These are phyloP conservation scores for Polygonum maritimum DNA, from an alignment of 148 eudicot genomes.

Conservation along the genomic window DNA sequence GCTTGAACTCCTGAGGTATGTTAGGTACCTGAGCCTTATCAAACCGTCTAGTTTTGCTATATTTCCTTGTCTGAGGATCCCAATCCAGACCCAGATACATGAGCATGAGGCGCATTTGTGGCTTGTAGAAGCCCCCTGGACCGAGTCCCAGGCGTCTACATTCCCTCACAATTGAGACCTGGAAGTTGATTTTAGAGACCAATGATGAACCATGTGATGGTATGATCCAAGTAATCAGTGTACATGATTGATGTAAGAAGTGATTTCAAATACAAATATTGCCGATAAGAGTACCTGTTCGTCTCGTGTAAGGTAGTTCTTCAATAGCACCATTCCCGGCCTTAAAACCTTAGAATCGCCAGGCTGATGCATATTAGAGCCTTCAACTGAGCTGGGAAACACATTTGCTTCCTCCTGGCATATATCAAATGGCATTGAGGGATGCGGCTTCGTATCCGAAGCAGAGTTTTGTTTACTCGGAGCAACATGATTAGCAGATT, in stretches of 20 bases:
- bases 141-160: constrained; percentile 47
- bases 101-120: constrained; percentile 48
- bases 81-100: constrained; percentile 68
- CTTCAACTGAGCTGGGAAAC: neutral
- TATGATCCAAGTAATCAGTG: no score
- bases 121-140: constrained; percentile 62
- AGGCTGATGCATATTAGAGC: neutral
- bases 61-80: constrained; percentile 48
- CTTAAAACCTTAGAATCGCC: constrained; percentile 21
- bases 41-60: constrained; percentile 19
- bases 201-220: no score
- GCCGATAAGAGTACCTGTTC: constrained; percentile 34
- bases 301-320: constrained; percentile 23
- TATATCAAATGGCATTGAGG: neutral
- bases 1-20: constrained; percentile 28
- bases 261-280: neutral
- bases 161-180: constrained; percentile 38
- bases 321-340: constrained; percentile 62
- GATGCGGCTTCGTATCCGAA: neutral
- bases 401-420: neutral
- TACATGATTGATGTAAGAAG: no score
- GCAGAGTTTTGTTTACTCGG: neutral
- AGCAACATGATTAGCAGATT: neutral
- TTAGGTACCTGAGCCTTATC: constrained; percentile 32
- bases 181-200: neutral